These are phyloP conservation scores for Sporothrix pseudoabietina DNA, from an alignment of 2,329 filamentous ascomycete genomes.

Conservation along the genomic window DNA sequence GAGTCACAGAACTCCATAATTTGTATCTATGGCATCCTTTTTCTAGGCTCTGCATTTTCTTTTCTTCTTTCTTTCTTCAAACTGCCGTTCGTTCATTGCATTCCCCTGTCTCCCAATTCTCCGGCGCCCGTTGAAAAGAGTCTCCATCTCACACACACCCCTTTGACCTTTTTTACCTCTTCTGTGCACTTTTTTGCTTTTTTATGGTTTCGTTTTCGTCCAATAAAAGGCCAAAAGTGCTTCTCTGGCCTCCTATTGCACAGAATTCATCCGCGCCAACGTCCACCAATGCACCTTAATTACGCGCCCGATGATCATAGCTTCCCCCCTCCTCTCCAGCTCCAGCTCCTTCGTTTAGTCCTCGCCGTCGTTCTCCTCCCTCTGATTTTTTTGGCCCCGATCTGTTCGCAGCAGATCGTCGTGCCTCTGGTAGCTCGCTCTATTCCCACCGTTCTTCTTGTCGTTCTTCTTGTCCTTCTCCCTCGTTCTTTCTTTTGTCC, in stretches of 20 bases:
- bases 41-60: not conserved
- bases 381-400: not conserved
- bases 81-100: not conserved
- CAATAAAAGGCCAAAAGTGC: constrained; percentile 47
- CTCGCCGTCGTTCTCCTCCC: not conserved
- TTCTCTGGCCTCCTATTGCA: constrained; percentile 53
- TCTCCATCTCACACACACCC: constrained; percentile 5
- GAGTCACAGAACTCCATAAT: not conserved
- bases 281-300: constrained; percentile 53
- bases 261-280: constrained; percentile 39
- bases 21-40: not conserved
- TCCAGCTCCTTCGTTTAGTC: not conserved
- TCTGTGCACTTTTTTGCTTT: not conserved
- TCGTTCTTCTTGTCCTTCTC: not conserved
- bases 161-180: not conserved
- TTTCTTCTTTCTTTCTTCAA: not conserved
- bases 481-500: not conserved
- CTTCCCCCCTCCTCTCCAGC: not conserved
- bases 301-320: constrained; percentile 29
- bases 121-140: not conserved
- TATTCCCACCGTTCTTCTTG: not conserved
- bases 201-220: constrained; percentile 33
- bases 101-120: not conserved
- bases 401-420: constrained; percentile 13
- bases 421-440: not conserved